phyloP scores from a whole-genome alignment of 1,284 basidiomycete species.

The Sutorius eximius region DNA sequence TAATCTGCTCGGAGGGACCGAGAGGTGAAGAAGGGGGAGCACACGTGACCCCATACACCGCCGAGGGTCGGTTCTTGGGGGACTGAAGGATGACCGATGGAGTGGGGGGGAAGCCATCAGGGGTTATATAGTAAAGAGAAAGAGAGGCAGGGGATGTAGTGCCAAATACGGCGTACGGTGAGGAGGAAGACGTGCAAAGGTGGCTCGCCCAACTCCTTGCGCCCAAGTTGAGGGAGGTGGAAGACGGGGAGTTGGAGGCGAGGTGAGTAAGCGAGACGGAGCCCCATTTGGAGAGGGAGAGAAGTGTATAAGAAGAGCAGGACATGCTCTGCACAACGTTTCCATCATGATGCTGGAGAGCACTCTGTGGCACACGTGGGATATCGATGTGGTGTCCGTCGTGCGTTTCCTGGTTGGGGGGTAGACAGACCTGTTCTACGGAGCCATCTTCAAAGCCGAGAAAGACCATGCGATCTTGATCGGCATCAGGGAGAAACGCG shows the following conservation, averaged over 20 bases:
- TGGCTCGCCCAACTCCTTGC: conserved; percentile 61
- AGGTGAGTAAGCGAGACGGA: conserved; percentile 44
- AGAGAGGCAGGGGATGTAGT: conserved; percentile 59
- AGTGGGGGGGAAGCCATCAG: conserved; percentile 42
- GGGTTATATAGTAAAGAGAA: conserved; percentile 51
- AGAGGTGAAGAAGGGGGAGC: conserved; percentile 60
- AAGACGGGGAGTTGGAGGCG: conserved; percentile 24
- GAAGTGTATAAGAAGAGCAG: conserved; percentile 41
- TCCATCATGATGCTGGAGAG: conserved; percentile 39
- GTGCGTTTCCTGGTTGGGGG: conserved; percentile 14
- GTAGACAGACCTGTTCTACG: conserved; percentile 48
- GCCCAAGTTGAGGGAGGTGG: conserved; percentile 44
- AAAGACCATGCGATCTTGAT: conserved; percentile 49
- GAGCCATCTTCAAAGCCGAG: conserved; percentile 63
- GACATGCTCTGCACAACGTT: conserved; percentile 58
- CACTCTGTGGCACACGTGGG: conserved; percentile 11
- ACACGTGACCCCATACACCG: conserved; percentile 68
- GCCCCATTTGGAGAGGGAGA: conserved; percentile 60
- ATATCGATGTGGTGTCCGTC: conserved; percentile 16
- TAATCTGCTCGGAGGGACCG: conserved; percentile 65
- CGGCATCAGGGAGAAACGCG: conserved; percentile 49
- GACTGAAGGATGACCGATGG: conserved; percentile 52
- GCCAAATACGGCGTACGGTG: conserved; percentile 68
- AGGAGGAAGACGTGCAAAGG: conserved; percentile 49
- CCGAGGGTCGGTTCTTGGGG: conserved; percentile 41